phyloP scores from a whole-genome alignment of 768 basidiomycete genomes.

The Leccinum rimulosum region DNA sequence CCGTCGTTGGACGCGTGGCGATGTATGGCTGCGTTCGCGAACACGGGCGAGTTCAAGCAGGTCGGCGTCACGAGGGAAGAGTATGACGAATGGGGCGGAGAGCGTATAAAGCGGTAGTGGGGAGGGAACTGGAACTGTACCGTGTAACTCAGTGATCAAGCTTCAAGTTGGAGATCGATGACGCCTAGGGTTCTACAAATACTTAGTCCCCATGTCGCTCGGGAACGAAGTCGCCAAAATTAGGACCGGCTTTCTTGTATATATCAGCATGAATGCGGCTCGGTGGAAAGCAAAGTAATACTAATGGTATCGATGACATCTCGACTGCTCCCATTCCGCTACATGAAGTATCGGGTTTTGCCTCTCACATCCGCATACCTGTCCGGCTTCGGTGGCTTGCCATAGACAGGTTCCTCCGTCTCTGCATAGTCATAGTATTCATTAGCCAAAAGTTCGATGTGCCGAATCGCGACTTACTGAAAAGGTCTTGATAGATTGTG shows the following conservation, averaged over 20 bases:
- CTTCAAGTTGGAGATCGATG: not conserved
- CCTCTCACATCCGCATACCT: conserved; percentile 29
- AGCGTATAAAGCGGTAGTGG: conserved; percentile 87
- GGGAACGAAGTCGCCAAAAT: too few species aligned
- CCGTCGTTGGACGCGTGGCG: conserved; percentile 81
- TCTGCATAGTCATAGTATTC: conserved; percentile 11
- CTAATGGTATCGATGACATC: not conserved
- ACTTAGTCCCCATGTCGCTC: too few species aligned
- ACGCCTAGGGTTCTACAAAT: too few species aligned
- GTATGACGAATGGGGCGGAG: conserved; percentile 89
- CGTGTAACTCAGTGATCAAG: conserved; percentile 3
- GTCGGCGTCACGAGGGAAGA: conserved; percentile 71
- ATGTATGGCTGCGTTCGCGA: conserved; percentile 82
- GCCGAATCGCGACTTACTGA: conserved; percentile 50
- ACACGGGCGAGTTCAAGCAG: conserved; percentile 48
- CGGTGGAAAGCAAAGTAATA: not conserved
- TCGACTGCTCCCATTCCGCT: not conserved
- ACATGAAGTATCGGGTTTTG: conserved; percentile 30
- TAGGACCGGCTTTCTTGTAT: too few species aligned
- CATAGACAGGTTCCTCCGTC: conserved; percentile 23
- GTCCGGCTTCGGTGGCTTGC: conserved; percentile 30
- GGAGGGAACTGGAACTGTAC: conserved; percentile 81
- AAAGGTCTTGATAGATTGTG: conserved; percentile 60
- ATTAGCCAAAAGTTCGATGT: not conserved
- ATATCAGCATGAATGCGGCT: not conserved